Conservation (phyloP, 108 stramenopile species). For the Tribonema minus region DNA sequence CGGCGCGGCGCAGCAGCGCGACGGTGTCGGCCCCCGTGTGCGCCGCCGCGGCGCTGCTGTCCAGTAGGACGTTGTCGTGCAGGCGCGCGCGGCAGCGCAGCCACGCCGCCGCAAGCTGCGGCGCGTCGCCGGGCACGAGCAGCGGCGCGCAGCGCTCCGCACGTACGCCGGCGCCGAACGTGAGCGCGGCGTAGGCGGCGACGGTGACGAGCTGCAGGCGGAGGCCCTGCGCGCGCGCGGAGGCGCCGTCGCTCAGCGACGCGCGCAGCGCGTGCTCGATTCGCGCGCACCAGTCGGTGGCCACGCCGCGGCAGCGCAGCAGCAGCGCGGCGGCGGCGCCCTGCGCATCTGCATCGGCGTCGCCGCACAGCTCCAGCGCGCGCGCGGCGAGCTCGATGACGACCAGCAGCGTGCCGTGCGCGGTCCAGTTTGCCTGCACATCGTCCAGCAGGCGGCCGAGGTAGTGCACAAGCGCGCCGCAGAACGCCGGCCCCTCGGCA, state of each 20-base stretch:
- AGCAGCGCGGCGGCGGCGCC: neutral
- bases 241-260: neutral
- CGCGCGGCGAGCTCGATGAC: neutral
- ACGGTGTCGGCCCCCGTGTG: too few relatives aligned
- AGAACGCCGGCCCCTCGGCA: neutral
- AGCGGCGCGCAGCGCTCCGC: neutral
- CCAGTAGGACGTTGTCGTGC: neutral
- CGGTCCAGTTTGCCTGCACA: neutral
- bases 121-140: neutral
- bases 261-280: neutral
- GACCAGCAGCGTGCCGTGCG: neutral
- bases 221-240: neutral
- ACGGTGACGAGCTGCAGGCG: neutral
- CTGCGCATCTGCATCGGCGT: too few relatives aligned
- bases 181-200: neutral
- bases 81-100: neutral
- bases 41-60: neutral
- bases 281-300: neutral
- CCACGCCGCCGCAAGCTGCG: neutral
- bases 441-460: neutral
- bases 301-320: neutral
- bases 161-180: neutral
- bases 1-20: too few relatives aligned
- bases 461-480: neutral
- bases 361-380: neutral